These are phyloP conservation scores for Ganoderma sinense DNA, from an alignment of 1,284 basidiomycete genomes.

Conservation along the genomic window DNA sequence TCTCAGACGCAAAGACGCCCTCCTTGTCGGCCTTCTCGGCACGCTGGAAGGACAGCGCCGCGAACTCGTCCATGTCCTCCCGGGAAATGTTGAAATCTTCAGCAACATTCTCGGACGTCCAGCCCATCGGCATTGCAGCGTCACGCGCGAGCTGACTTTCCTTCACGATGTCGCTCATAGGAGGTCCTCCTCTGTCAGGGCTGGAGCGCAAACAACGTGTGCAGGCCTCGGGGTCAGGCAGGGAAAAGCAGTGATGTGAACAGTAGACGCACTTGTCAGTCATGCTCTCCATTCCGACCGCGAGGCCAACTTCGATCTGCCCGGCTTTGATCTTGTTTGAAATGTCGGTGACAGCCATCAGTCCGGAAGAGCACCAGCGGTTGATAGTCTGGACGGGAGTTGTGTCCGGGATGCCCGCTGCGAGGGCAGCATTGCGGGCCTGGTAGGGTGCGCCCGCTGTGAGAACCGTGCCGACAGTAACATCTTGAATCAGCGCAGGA, in stretches of 20 bases:
- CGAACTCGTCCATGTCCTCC: constrained; percentile 86
- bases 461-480: constrained; percentile 79
- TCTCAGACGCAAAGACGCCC: constrained; percentile 81
- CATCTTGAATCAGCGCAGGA: constrained; percentile 77
- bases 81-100: constrained; percentile 83
- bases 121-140: constrained; percentile 74
- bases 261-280: constrained; percentile 66
- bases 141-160: constrained; percentile 36
- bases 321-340: constrained; percentile 84
- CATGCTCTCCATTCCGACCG: constrained; percentile 89
- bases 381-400: constrained; percentile 82
- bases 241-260: not conserved
- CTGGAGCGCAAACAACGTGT: constrained; percentile 43
- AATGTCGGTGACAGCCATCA: constrained; percentile 78
- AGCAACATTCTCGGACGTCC: constrained; percentile 87
- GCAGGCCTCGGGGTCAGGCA: not conserved
- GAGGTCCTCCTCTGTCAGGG: constrained; percentile 69
- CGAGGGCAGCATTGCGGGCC: constrained; percentile 77
- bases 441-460: constrained; percentile 68
- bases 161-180: constrained; percentile 59
- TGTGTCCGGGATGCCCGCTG: constrained; percentile 82
- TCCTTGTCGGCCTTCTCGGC: constrained; percentile 72
- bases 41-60: constrained; percentile 81
- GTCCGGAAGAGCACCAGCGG: constrained; percentile 82
- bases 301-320: constrained; percentile 87